A percentile compares a stretch with the other conserved stretches of the same genome.
Conservation (phyloP, 345 rosid species). For the Eucalyptus tenuipes region DNA sequence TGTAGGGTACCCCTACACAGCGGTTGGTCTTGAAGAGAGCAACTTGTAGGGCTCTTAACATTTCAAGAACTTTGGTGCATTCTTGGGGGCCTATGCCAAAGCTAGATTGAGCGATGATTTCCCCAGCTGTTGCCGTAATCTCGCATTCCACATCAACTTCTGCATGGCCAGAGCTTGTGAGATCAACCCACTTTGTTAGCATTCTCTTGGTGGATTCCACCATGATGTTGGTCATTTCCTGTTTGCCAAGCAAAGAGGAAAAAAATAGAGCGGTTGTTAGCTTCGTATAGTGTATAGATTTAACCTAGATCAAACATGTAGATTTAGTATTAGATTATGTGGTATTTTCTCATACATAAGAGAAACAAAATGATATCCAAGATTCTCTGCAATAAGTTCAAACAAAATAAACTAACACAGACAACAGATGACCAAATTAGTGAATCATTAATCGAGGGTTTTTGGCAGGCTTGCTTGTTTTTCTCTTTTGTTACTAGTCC, state of each 20-base stretch:
- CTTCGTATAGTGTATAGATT: not conserved
- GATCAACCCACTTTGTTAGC: slow-evolving; percentile 48
- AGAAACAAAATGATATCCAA: not conserved
- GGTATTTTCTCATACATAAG: not conserved
- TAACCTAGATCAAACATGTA: not conserved
- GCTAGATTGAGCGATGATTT: slow-evolving; percentile 76
- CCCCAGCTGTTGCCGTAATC: slow-evolving; percentile 57
- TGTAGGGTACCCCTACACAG: slow-evolving; percentile 75
- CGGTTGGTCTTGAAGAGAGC: slow-evolving; percentile 66
- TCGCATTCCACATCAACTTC: slow-evolving; percentile 73
- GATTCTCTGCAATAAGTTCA: not conserved
- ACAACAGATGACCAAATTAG: not conserved
- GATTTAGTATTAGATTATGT: not conserved
- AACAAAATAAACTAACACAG: not conserved
- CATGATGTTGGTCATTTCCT: slow-evolving; percentile 78
- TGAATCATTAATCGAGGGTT: not conserved
- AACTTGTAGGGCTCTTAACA: slow-evolving; percentile 60
- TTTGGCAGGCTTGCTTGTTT: not conserved
- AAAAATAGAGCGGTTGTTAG: not conserved
- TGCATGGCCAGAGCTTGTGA: slow-evolving; percentile 25
- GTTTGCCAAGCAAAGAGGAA: not conserved
- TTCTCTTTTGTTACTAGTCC: not conserved
- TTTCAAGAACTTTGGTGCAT: slow-evolving; percentile 45
- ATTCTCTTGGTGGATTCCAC: slow-evolving; percentile 59
- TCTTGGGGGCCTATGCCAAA: slow-evolving; percentile 57